Evolutionary conservation across 345 rosid species (phyloP).

Genomic region (Eucalyptus sp.): DNA sequence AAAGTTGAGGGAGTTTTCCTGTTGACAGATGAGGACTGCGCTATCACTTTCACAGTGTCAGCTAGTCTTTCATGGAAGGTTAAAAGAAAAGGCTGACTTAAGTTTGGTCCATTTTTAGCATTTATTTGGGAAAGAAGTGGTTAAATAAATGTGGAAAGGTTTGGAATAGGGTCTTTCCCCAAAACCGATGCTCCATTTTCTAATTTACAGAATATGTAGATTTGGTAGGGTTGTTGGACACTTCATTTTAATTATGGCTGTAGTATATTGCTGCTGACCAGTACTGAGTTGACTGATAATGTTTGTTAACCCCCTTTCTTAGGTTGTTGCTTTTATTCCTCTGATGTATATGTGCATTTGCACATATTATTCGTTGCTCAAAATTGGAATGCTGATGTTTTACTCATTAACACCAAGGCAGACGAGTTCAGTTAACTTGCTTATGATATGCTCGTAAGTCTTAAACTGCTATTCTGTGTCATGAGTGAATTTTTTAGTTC

Average conservation of each 20-base stretch:
- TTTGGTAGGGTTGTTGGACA: background rate
- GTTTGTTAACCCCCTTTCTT: background rate
- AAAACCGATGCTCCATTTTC: background rate
- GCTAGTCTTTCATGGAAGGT: background rate
- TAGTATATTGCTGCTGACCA: background rate
- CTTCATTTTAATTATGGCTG: background rate
- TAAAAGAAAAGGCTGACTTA: background rate
- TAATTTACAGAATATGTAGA: background rate
- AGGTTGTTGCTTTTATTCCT: slow-evolving; percentile 90
- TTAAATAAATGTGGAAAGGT: background rate
- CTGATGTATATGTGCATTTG: slow-evolving; percentile 98
- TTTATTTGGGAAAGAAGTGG: background rate
- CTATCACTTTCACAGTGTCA: background rate
- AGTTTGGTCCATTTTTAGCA: background rate
- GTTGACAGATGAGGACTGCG: background rate
- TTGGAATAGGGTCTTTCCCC: background rate
- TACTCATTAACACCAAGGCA: slow-evolving; percentile 95
- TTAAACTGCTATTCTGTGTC: background rate
- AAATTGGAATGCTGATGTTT: slow-evolving; percentile 95
- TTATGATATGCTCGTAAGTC: slow-evolving; percentile 99
- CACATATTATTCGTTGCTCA: slow-evolving; percentile 93
- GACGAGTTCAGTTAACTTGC: slow-evolving; percentile 94
- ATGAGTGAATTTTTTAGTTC: background rate
- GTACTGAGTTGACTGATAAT: background rate
- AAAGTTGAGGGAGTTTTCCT: background rate